phyloP scores from a whole-genome alignment of 805 yeast genomes.

The Sugiyamaella smithiae region DNA sequence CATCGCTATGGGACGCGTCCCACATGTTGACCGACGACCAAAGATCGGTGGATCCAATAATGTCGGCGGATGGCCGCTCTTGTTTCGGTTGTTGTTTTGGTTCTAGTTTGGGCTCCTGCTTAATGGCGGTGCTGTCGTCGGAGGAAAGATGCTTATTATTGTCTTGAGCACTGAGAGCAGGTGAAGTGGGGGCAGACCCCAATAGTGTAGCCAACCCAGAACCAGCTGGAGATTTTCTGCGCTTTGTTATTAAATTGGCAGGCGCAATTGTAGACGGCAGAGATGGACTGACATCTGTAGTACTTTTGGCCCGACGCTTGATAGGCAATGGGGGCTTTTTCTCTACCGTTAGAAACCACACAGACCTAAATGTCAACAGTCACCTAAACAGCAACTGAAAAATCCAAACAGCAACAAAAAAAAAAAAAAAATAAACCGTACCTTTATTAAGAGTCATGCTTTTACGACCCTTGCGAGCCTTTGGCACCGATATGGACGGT shows the following conservation, averaged over 20 bases:
- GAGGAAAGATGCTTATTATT: neutral
- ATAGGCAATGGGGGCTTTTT: slow-evolving; percentile 11
- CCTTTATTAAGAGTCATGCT: neutral
- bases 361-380: neutral
- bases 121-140: neutral
- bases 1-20: slow-evolving; percentile 4
- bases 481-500: slow-evolving; percentile 5
- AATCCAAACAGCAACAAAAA: too few relatives aligned
- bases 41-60: neutral
- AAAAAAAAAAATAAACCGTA: too few relatives aligned
- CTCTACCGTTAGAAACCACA: slow-evolving; percentile 6
- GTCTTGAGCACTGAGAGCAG: neutral
- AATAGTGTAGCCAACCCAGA: slow-evolving; percentile 14
- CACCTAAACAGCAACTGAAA: neutral
- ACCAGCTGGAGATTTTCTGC: slow-evolving; percentile 19
- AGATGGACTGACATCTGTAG: slow-evolving; percentile 10
- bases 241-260: slow-evolving; percentile 22
- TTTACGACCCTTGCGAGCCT: slow-evolving; percentile 10
- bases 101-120: slow-evolving; percentile 3
- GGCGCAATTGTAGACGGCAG: slow-evolving; percentile 26
- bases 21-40: slow-evolving; percentile 1
- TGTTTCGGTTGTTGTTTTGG: too few relatives aligned
- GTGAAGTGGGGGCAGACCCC: slow-evolving; percentile 10
- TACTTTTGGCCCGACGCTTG: slow-evolving; percentile 19
- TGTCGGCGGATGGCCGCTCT: neutral